A percentile compares a stretch with the other conserved stretches of the same genome.
Evolutionary conservation across 345 rosid genomes (phyloP).

Genomic region (Clausena lansium): DNA sequence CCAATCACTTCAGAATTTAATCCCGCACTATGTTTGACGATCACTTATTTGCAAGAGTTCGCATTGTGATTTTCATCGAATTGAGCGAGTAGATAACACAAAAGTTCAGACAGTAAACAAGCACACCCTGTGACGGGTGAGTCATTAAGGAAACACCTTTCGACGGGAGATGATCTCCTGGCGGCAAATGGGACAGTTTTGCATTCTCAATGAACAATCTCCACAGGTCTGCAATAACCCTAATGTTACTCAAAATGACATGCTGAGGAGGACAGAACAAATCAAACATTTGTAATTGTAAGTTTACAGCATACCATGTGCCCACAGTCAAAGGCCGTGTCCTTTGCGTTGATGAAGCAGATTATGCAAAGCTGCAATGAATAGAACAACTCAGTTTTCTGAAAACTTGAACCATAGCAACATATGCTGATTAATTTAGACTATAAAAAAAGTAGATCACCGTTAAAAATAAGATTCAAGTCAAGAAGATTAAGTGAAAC

Average conservation of each 20-base stretch:
- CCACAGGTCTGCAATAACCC: slow-evolving; percentile 46
- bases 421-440: neutral
- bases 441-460: no score
- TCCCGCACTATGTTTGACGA: no score
- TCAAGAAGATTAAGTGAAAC: no score
- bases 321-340: slow-evolving; percentile 66
- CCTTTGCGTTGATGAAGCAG: slow-evolving; percentile 53
- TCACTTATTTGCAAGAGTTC: no score
- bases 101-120: no score
- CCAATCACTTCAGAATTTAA: no score
- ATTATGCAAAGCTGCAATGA: slow-evolving; percentile 56
- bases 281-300: neutral
- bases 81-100: no score
- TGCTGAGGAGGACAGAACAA: neutral
- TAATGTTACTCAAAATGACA: neutral
- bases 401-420: neutral
- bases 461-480: no score
- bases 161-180: slow-evolving; percentile 45
- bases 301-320: slow-evolving; percentile 56
- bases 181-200: slow-evolving; percentile 64
- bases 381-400: neutral
- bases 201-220: slow-evolving; percentile 49
- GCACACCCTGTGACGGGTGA: neutral
- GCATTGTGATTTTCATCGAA: no score
- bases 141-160: slow-evolving; percentile 42